Percentiles rank a stretch among this genome's conserved stretches.
Conservation (phyloP, 768 basidiomycete genomes). For the Myochromella boudieri region DNA sequence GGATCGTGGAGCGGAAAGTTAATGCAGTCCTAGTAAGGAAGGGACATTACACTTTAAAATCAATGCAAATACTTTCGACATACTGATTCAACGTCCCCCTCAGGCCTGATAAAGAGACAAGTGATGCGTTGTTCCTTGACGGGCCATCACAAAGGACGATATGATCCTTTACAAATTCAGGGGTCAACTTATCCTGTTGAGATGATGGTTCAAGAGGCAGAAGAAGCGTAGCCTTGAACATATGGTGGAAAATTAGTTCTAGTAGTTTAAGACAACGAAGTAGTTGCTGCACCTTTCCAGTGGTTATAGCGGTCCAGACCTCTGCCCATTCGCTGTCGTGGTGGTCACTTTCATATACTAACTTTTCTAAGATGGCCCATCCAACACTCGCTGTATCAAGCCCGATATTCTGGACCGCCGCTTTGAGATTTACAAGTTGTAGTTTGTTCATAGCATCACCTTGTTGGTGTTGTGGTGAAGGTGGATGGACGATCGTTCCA, state of each 20-base stretch:
- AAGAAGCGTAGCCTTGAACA: conserved; percentile 69
- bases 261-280: conserved; percentile 1
- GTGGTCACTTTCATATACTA: conserved; percentile 49
- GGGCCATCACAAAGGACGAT: conserved; percentile 62
- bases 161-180: conserved; percentile 84
- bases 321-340: conserved; percentile 68
- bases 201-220: conserved; percentile 67
- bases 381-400: conserved; percentile 65
- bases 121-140: conserved; percentile 44
- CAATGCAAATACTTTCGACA: conserved; percentile 19
- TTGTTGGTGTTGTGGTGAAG: conserved; percentile 46
- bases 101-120: conserved; percentile 83
- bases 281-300: conserved; percentile 69
- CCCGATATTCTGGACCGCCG: conserved; percentile 67
- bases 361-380: conserved; percentile 75
- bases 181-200: conserved; percentile 55
- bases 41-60: neutral
- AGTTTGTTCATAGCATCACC: conserved; percentile 67
- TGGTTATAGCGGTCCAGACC: conserved; percentile 61
- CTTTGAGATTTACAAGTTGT: conserved; percentile 72
- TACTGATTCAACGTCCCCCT: conserved; percentile 69
- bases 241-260: conserved; percentile 6
- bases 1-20: conserved; percentile 43
- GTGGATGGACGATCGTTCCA: conserved; percentile 47
- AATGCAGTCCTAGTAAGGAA: conserved; percentile 33